Percentiles rank a stretch among this genome's conserved stretches.
Conservation (phyloP, 306 rosid species). For the Myrica gale region DNA sequence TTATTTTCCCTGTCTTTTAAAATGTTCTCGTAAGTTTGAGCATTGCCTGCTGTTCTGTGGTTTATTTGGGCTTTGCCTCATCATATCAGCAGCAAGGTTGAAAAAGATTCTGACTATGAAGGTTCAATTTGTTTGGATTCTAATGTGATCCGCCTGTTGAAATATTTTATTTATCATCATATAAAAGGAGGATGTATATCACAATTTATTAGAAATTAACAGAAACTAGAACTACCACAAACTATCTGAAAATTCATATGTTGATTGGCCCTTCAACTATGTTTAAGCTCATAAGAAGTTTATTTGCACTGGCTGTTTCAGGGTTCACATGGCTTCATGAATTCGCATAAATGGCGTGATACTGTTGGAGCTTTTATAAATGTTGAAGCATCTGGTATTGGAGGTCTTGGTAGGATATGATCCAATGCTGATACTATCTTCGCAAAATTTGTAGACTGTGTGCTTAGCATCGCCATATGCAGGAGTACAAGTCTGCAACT, state of each 20-base stretch:
- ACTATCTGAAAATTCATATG: neutral
- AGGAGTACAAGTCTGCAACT: conserved; percentile 1
- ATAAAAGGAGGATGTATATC: neutral
- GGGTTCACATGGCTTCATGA: conserved; percentile 99
- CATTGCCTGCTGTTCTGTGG: neutral
- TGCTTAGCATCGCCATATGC: neutral
- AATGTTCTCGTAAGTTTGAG: neutral
- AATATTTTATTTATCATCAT: neutral
- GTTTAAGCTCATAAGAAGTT: conserved; percentile 27
- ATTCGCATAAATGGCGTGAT: conserved; percentile 79
- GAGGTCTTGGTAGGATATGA: conserved; percentile 72
- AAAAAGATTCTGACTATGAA: neutral
- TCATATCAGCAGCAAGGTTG: neutral
- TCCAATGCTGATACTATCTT: conserved; percentile 16
- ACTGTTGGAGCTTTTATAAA: conserved; percentile 90
- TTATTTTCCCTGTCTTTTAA: neutral
- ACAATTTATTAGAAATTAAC: neutral
- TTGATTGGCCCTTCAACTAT: conserved; percentile 12
- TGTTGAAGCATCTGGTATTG: conserved; percentile 90
- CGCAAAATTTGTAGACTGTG: conserved; percentile 2
- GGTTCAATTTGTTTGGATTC: neutral
- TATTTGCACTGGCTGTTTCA: conserved; percentile 34
- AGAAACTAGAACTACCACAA: neutral
- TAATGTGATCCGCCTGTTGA: neutral
- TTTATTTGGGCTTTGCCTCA: neutral